Percentiles rank a stretch among this genome's conserved stretches.
Evolutionary conservation across 768 basidiomycete species (phyloP).

Genomic region (Kwoniella sp.): DNA sequence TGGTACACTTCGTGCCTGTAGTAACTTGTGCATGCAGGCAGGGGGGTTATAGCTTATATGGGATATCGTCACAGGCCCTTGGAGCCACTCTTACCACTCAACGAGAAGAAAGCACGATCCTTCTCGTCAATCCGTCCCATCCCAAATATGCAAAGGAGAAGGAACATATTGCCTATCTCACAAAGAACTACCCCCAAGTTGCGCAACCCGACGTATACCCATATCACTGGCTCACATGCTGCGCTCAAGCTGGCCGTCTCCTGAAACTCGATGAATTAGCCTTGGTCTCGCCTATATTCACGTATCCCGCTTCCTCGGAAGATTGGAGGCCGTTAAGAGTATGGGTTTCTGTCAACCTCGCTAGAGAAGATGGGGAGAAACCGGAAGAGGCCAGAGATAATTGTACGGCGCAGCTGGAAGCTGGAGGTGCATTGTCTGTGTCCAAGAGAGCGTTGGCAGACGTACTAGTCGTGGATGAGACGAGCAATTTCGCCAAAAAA

Average conservation of each 20-base stretch:
- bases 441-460: slow-evolving; percentile 37
- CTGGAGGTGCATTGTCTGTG: slow-evolving; percentile 32
- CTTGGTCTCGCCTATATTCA: slow-evolving; percentile 22
- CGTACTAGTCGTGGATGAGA: slow-evolving; percentile 37
- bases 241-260: background rate
- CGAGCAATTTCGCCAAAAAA: slow-evolving; percentile 23
- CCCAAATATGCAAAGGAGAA: slow-evolving; percentile 14
- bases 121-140: slow-evolving; percentile 30
- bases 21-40: no score
- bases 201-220: slow-evolving; percentile 23
- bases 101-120: slow-evolving; percentile 25
- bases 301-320: slow-evolving; percentile 15
- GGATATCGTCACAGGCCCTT: slow-evolving; percentile 8
- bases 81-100: slow-evolving; percentile 12
- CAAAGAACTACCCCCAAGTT: slow-evolving; percentile 16
- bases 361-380: slow-evolving; percentile 20
- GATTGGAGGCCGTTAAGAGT: slow-evolving; percentile 28
- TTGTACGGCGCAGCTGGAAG: slow-evolving; percentile 16
- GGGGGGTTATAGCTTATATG: no score
- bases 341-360: slow-evolving; percentile 45
- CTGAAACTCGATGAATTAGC: slow-evolving; percentile 10
- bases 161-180: slow-evolving; percentile 7
- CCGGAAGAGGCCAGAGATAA: slow-evolving; percentile 23
- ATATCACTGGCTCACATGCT: slow-evolving; percentile 40
- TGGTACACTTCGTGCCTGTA: no score